Evolutionary conservation across 768 basidiomycete species (phyloP), one percentile per base, ranked within the genome.

Genomic region (Collybiopsis confluens): DNA sequence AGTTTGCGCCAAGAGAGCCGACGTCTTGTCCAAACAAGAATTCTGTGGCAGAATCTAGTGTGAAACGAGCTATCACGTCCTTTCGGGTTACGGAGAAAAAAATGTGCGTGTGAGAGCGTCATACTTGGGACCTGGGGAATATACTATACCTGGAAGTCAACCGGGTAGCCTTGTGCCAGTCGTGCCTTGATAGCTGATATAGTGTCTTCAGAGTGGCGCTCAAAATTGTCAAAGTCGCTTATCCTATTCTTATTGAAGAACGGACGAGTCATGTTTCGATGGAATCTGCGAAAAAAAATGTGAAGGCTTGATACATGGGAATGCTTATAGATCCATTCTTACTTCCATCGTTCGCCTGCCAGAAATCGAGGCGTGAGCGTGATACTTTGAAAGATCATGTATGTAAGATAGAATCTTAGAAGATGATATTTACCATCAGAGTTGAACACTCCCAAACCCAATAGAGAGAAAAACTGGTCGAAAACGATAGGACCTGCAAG

Each of bases 391-490:
- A 13, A 10, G 26, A 26, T 52, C 10, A 9, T 13, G 1, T 9
- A 26, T 13, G 8, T 4, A 10, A 27, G 26, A 13, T 11, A 30
- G 45, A n/a, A n/a, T n/a, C n/a, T n/a, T n/a, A 18, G 23, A 45
- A 13, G 13, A 24, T 44, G 10, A 24, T 20, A 48, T 46, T 26
- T 59, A 75, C 82, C 79, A 59, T 82, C 80, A 2, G 79, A 73
- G 56, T 78, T 81, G 65, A 85, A 84, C 0, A 85, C 81, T 0
- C 84, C 84, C 4, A 73, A 73, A 16, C 83, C 83, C 5, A 84
- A 67, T 3, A 82, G 47, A 20, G 62, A 45, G 42, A 63, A 54
- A 54, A 65, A 55, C 41, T 54, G 57, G 15, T 60, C 41, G 48
- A 55, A 58, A 10, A 59, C 49, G 3, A 49, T 53, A 6, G 58